Evolutionary conservation across 148 eudicot species (phyloP).

Genomic region (Nyssa sinensis): DNA sequence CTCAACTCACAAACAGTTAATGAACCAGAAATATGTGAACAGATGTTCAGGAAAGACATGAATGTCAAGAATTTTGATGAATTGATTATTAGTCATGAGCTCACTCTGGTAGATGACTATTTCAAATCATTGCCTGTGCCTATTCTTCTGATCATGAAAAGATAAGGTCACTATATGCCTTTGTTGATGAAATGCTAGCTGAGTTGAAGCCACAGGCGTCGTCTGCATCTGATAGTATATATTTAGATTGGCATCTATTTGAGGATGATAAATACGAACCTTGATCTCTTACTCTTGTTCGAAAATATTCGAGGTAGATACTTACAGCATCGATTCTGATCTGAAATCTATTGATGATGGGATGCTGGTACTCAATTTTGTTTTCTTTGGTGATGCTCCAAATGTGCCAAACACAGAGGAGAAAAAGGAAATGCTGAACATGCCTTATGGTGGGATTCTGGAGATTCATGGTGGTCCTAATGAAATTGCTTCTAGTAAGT

Average conservation of each 20-base stretch:
- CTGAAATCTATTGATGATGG: conserved; percentile 33
- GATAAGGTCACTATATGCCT: conserved; percentile 32
- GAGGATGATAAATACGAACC: conserved; percentile 49
- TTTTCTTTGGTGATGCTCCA: conserved; percentile 41
- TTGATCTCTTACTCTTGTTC: conserved; percentile 36
- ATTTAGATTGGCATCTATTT: conserved; percentile 83
- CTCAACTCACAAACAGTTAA: conserved; percentile 18
- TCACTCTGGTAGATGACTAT: conserved; percentile 59
- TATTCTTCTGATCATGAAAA: conserved; percentile 48
- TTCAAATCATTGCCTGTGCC: conserved; percentile 83
- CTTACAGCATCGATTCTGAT: conserved; percentile 25
- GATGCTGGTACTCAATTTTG: conserved; percentile 40
- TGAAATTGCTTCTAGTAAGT: conserved; percentile 25
- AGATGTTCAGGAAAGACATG: conserved; percentile 39
- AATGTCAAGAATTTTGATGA: conserved; percentile 50
- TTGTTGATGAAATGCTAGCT: conserved; percentile 35
- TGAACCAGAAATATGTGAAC: conserved; percentile 43
- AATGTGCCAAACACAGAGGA: conserved; percentile 33
- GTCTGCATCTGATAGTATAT: conserved; percentile 73
- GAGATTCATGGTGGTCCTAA: conserved; percentile 16
- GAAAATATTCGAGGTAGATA: conserved; percentile 52
- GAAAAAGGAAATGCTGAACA: conserved; percentile 37
- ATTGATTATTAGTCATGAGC: conserved; percentile 65
- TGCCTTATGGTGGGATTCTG: conserved; percentile 28
- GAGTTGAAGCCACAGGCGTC: conserved; percentile 52